phyloP scores from a whole-genome alignment of 805 yeast species.

The Metschnikowia henanensis region DNA sequence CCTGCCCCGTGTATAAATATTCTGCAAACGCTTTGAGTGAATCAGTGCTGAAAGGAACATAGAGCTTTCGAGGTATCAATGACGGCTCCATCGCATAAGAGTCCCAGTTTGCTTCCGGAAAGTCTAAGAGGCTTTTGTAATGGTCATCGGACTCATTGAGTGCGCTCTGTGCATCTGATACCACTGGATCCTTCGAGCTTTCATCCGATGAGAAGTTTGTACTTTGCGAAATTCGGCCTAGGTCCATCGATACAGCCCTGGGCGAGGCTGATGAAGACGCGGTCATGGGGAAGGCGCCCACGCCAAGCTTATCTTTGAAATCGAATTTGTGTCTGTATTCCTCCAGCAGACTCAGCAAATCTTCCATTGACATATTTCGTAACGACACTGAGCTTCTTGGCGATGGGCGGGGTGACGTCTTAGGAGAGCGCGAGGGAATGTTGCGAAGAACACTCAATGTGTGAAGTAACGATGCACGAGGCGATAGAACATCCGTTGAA shows the following conservation, averaged over 20 bases:
- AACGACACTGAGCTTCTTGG: constrained; percentile 49
- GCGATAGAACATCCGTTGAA: constrained; percentile 38
- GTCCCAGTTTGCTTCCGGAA: constrained; percentile 32
- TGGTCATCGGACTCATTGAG: background rate
- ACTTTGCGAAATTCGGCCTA: background rate
- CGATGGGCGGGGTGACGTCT: constrained; percentile 41
- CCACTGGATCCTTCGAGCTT: background rate
- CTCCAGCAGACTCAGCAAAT: constrained; percentile 1
- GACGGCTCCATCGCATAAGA: constrained; percentile 54
- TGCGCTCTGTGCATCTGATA: background rate
- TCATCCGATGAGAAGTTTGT: background rate
- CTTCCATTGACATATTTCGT: constrained; percentile 1
- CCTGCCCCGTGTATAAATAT: constrained; percentile 76
- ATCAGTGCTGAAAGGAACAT: constrained; percentile 62
- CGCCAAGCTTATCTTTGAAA: background rate
- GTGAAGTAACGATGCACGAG: constrained; percentile 41
- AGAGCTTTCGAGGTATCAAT: constrained; percentile 64
- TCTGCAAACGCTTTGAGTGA: constrained; percentile 69
- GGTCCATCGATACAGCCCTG: constrained; percentile 4
- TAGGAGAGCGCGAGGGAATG: constrained; percentile 39
- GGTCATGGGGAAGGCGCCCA: background rate
- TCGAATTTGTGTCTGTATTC: background rate
- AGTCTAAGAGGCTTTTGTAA: constrained; percentile 24
- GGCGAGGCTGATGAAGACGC: constrained; percentile 4
- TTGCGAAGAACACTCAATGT: constrained; percentile 41